phyloP scores from a whole-genome alignment of 2,329 filamentous ascomycete species.

The Aspergillus costaricaensis region DNA sequence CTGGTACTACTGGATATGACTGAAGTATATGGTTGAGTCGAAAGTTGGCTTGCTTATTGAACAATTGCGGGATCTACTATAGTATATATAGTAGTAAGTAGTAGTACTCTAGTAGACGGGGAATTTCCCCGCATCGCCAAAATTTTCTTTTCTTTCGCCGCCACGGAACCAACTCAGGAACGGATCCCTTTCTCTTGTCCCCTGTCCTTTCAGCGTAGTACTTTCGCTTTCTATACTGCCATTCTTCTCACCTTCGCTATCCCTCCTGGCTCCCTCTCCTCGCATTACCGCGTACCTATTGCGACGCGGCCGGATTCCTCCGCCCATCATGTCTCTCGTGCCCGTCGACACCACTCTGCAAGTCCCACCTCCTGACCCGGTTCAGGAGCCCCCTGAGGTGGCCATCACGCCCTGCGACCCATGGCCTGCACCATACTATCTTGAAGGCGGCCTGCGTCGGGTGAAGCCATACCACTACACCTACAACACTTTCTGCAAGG shows the following conservation, averaged over 20 bases:
- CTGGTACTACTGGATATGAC: too few relatives aligned
- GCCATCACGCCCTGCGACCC: conserved; percentile 45
- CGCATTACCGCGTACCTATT: conserved; percentile 44
- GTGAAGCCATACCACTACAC: conserved; percentile 88
- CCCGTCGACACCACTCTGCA: conserved; percentile 31
- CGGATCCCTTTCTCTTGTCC: not conserved
- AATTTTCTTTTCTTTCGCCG: conserved; percentile 3
- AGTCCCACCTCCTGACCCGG: conserved; percentile 29
- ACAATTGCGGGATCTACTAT: too few relatives aligned
- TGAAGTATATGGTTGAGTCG: too few relatives aligned
- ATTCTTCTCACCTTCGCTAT: not conserved
- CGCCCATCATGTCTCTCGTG: conserved; percentile 42
- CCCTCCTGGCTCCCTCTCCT: conserved; percentile 40
- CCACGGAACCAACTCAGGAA: not conserved
- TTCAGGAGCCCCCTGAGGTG: conserved; percentile 21
- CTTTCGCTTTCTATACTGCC: not conserved
- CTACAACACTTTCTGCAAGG: conserved; percentile 93
- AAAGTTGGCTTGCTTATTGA: too few relatives aligned
- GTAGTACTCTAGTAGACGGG: not conserved
- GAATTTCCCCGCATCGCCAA: conserved; percentile 11
- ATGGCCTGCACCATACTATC: conserved; percentile 72
- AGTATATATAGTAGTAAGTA: too few relatives aligned
- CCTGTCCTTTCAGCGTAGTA: not conserved
- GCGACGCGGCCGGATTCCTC: conserved; percentile 36
- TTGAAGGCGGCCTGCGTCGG: conserved; percentile 80